Conservation (phyloP, 352 stramenopile species). For the Phytophthora cajani region DNA sequence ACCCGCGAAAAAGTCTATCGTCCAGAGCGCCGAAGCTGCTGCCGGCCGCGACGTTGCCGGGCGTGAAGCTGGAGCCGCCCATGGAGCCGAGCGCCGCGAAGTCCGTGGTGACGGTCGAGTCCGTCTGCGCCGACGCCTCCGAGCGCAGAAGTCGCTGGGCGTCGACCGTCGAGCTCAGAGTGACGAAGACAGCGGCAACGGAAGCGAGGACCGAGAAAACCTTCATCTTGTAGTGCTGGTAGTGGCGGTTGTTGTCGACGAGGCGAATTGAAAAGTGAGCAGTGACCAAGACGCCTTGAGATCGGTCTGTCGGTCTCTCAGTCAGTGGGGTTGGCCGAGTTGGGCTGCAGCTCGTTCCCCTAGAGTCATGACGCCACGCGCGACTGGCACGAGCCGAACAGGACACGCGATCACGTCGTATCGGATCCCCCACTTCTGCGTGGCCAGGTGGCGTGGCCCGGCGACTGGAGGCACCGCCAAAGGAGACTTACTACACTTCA, state of each 20-base stretch:
- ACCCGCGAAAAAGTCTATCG: no score
- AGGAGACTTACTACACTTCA: background rate
- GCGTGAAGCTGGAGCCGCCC: constrained; percentile 16
- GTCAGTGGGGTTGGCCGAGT: background rate
- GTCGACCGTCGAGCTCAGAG: constrained; percentile 17
- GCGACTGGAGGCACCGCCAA: constrained; percentile 13
- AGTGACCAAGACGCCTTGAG: background rate
- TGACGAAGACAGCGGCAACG: constrained; percentile 6
- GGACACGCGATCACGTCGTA: constrained; percentile 10
- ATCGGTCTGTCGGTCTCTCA: background rate
- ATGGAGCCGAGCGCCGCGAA: constrained; percentile 19
- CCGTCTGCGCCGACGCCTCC: constrained; percentile 19
- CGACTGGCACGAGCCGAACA: constrained; percentile 19
- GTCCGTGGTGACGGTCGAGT: constrained; percentile 25
- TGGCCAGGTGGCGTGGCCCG: constrained; percentile 12
- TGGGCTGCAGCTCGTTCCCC: background rate
- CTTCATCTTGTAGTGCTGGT: constrained; percentile 14
- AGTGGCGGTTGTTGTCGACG: background rate
- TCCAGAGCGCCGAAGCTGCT: constrained; percentile 7
- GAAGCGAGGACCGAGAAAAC: constrained; percentile 19
- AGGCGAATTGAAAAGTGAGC: constrained; percentile 24
- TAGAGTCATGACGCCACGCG: background rate
- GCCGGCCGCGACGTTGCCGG: constrained; percentile 22
- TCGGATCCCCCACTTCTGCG: constrained; percentile 11
- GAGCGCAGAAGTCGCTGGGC: constrained; percentile 31